A percentile compares a stretch with the other conserved stretches of the same genome.
Conservation (phyloP, 164 flowering plant genomes). For the Umbellularia californica region DNA sequence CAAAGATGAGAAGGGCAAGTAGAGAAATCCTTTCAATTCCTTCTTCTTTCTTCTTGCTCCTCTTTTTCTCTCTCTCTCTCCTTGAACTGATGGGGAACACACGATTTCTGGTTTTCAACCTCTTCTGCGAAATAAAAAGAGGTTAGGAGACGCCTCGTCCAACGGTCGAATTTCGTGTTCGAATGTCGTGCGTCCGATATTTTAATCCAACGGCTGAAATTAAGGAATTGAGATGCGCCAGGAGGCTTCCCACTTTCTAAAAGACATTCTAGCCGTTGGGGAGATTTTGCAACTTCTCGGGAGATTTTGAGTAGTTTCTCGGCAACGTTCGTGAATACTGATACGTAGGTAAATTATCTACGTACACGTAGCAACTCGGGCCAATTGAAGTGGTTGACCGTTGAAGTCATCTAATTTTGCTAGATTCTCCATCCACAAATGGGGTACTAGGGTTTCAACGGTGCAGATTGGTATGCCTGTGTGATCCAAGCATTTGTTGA, state of each 20-base stretch:
- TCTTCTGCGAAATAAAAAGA: not conserved
- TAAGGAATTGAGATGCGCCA: not conserved
- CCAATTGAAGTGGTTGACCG: no score
- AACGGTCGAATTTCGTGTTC: slow-evolving; percentile 2
- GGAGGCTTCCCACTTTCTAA: not conserved
- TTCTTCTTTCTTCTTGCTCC: not conserved
- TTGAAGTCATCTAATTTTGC: no score
- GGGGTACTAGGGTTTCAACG: no score
- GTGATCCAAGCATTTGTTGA: no score
- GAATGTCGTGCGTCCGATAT: not conserved
- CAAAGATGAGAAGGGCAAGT: not conserved
- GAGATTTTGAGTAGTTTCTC: no score
- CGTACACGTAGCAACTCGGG: no score
- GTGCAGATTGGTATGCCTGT: no score
- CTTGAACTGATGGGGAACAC: no score
- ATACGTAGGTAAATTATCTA: no score
- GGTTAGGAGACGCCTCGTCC: not conserved
- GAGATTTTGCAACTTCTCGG: not conserved
- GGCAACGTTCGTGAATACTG: no score
- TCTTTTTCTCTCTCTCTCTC: no score
- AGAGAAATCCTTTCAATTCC: not conserved
- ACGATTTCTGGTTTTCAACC: not conserved
- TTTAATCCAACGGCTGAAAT: not conserved
- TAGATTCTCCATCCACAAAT: no score
- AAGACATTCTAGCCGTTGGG: not conserved